These are phyloP conservation scores for Tetrahymena malaccensis DNA, from an alignment of 73 alveolate genomes.

Conservation along the genomic window DNA sequence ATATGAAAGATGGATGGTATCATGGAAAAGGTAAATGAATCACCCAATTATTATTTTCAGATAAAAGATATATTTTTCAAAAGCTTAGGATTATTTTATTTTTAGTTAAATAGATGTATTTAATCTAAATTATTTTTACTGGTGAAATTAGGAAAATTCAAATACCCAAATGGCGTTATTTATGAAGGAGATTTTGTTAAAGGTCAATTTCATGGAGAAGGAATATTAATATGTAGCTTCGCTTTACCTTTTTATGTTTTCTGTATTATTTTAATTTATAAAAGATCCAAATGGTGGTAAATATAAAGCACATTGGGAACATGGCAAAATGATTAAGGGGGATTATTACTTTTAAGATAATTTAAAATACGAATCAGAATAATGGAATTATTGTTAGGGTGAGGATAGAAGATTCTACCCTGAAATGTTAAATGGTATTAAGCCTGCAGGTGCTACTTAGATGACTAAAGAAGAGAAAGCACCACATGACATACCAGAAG, in stretches of 20 bases:
- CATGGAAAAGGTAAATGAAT: constrained; percentile 41
- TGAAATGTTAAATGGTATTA: constrained; percentile 66
- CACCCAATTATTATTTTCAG: no score
- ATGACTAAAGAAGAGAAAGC: constrained; percentile 71
- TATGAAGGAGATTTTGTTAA: constrained; percentile 90
- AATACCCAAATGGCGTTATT: constrained; percentile 78
- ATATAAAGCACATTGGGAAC: constrained; percentile 84
- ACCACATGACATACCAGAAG: constrained; percentile 83
- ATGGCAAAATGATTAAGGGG: constrained; percentile 79
- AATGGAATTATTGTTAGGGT: constrained; percentile 82
- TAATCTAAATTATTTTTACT: not conserved
- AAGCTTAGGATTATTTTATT: not conserved
- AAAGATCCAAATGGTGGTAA: constrained; percentile 47
- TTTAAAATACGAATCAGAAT: constrained; percentile 58
- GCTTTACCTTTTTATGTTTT: not conserved
- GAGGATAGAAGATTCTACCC: constrained; percentile 79
- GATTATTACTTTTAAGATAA: constrained; percentile 74
- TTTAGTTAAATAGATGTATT: no score
- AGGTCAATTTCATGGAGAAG: constrained; percentile 94
- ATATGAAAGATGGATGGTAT: constrained; percentile 52
- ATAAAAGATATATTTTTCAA: not conserved
- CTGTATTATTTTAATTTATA: no score
- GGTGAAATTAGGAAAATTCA: constrained; percentile 54
- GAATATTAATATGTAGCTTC: constrained; percentile 78
- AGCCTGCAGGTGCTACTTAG: constrained; percentile 76